Evolutionary conservation across 768 basidiomycete species (phyloP), one percentile per base, ranked within the genome.

Genomic region (Lyophyllum shimeji): DNA sequence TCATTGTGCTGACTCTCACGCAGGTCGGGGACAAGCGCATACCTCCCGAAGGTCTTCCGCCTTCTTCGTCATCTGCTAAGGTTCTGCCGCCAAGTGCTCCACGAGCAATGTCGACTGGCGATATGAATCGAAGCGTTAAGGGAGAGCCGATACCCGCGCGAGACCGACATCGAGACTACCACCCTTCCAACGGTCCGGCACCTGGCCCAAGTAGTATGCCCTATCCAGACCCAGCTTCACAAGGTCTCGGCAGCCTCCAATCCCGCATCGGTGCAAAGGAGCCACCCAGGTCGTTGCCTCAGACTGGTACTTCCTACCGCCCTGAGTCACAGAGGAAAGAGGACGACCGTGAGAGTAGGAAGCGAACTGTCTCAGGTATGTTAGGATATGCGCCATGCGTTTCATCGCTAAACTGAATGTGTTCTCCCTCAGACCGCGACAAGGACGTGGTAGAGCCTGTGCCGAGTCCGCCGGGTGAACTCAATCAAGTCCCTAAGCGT

Each of bases 341-440:
- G 9, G 87, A 90, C 17, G 86, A 87, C 25, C 81, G 84, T 46
- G 87, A 89, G 57, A 75, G 66, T 55, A 76, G 87, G 65, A 93
- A 93, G 72, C 81, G 90, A 53, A 82, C 84, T 21, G 70, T 76
- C 31, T 82, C 86, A 66, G 90, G 90, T 89, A 71, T 60, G 82
- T 67, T 42, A 25, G 43, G 37, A 31, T 54, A 24, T 46, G 27
- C 39, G 17, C 17, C 17, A 15, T 23, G 43, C 48, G 31, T 48
- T 33, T 50, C 17, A 34, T 46, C 42, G 46, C 56, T 51, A 18
- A 23, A 50, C 45, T 55, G 27, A 57, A 57, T 33, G 45, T 17
- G 49, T 18, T 47, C 56, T 25, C 58, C 15, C 17, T 40, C 39
- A 88, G 87, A 87, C 65, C 87, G 87, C 25, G 86, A 89, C 44